Percentiles rank a stretch among this genome's conserved stretches.
Evolutionary conservation across 768 basidiomycete species (phyloP).

Genomic region (Tulasnella sp.): DNA sequence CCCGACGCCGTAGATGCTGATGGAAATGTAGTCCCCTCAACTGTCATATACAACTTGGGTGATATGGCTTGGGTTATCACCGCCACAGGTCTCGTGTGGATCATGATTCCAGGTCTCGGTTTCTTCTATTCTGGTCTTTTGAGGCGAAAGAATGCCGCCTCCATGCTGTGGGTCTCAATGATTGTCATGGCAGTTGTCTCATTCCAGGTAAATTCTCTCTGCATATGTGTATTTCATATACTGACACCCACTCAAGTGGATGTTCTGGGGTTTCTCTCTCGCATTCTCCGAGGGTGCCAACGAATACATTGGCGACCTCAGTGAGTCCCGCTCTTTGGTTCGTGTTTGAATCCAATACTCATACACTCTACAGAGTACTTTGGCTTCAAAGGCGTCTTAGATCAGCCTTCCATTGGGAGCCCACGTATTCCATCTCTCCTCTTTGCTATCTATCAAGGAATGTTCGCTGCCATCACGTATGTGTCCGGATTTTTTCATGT

Average conservation of each 20-base stretch:
- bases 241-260: constrained; percentile 47
- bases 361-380: constrained; percentile 50
- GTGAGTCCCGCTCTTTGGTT: constrained; percentile 31
- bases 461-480: constrained; percentile 83
- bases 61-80: constrained; percentile 59
- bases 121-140: constrained; percentile 87
- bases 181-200: constrained; percentile 60
- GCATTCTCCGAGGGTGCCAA: constrained; percentile 70
- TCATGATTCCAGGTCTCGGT: constrained; percentile 78
- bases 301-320: constrained; percentile 74
- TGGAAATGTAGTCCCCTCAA: constrained; percentile 16
- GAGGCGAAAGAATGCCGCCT: constrained; percentile 84
- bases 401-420: constrained; percentile 60
- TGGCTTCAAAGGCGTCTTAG: constrained; percentile 64
- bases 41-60: constrained; percentile 42
- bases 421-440: constrained; percentile 55
- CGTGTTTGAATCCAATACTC: not conserved
- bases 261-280: constrained; percentile 94
- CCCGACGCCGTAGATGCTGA: constrained; percentile 19
- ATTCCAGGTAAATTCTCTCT: constrained; percentile 32
- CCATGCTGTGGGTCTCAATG: constrained; percentile 75
- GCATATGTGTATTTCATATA: not conserved
- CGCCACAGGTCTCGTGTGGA: constrained; percentile 67
- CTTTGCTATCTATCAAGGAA: constrained; percentile 76
- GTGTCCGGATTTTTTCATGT: constrained; percentile 21